Base-by-base conservation (phyloP, 768 basidiomycete species). In the Amanita thiersii region DNA sequence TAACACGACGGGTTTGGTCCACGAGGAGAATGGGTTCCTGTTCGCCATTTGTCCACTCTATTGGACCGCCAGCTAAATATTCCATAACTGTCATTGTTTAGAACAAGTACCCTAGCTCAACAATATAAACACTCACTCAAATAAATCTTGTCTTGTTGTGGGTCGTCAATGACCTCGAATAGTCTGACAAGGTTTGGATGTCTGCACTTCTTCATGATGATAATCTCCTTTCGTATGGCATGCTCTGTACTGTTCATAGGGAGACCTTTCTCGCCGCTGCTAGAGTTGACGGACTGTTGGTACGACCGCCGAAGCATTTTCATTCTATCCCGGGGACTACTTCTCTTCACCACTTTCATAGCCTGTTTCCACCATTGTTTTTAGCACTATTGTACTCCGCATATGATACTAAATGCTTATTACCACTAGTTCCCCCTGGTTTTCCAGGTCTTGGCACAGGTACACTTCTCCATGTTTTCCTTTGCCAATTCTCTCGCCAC, bases 161-260 rank as follows among this genome's bases (percentile, higher is more conserved):
- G 79, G 60, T 92, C 90, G 59, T 94, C 90, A 48, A 96, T 88
- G 52, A 93, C 87, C 58, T 96, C 92, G 44, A 84, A 69, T 44
- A 94, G 69, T 40, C 76, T 71, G 14, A 88, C 88, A 35, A 90
- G 70, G 58, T 90, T 77, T 2, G 79, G 74, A 55, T 91, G 87
- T 35, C 75, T 68, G 55, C 83, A 86, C 50, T 81, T 83, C 66
- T 86, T 91, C 83, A 96, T 86, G 55, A 94, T 85, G 3, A 89
- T 89, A 33, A 93, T 85, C 63, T 93, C 90, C 54, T 79, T 81
- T 49, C 76, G 76, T 44, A 92, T 82, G 57, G 81, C 86, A 54
- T 79, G 74, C 51, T 85, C 82, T 40, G 77, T 75, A 47, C 74
- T 80, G 39, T 72, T 68, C 23, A 78, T 65, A 53, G 51, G 58